Conservation (phyloP, 2,329 filamentous ascomycete genomes). For the Cordyceps cicadae region DNA sequence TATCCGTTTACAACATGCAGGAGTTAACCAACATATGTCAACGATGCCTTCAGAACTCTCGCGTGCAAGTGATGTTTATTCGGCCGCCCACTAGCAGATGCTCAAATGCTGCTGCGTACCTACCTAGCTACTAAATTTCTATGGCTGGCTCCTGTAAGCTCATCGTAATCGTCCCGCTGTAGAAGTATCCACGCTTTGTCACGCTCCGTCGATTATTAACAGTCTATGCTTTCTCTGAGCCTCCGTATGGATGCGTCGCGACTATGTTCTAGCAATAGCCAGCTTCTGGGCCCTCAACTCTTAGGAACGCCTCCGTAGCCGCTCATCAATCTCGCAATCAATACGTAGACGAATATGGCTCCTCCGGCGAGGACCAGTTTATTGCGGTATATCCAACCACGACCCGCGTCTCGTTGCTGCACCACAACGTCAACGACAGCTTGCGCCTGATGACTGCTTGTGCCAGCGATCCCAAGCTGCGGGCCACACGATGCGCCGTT, state of each 20-base stretch:
- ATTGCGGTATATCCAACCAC: conserved; percentile 74
- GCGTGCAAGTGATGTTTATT: background rate
- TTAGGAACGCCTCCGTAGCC: conserved; percentile 23
- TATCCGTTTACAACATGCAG: too few relatives aligned
- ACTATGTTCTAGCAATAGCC: background rate
- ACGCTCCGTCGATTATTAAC: background rate
- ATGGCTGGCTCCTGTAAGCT: background rate
- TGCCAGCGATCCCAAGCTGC: conserved; percentile 49
- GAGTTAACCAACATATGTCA: too few relatives aligned
- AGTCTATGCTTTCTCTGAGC: background rate
- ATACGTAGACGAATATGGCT: conserved; percentile 71
- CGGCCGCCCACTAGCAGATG: background rate
- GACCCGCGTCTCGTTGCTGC: conserved; percentile 70
- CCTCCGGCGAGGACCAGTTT: conserved; percentile 66
- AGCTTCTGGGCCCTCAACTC: background rate
- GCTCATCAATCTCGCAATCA: conserved; percentile 67
- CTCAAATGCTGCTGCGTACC: background rate
- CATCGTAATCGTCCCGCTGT: background rate
- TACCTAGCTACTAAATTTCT: background rate
- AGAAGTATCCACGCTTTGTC: background rate
- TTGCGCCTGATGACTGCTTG: conserved; percentile 57
- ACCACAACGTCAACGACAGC: conserved; percentile 68
- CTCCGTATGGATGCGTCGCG: background rate
- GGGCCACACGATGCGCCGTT: conserved; percentile 44
- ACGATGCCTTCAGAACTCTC: background rate